phyloP scores from a whole-genome alignment of 768 basidiomycete species.

The Hysterangium stoloniferum region DNA sequence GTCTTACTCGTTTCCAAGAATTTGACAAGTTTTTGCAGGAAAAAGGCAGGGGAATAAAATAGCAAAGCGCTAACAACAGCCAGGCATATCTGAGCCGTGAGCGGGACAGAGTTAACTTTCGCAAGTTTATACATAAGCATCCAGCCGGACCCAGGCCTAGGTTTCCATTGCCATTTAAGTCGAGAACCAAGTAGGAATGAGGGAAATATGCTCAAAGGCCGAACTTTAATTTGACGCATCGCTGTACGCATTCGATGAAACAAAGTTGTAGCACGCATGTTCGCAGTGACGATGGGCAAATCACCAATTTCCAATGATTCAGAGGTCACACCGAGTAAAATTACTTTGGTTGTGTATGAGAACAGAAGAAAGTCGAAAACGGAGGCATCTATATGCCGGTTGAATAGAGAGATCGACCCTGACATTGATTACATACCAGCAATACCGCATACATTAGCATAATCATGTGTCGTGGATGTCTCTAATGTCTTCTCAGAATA shows the following conservation, averaged over 20 bases:
- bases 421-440: conserved; percentile 29
- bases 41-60: conserved; percentile 58
- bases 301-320: conserved; percentile 80
- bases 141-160: conserved; percentile 57
- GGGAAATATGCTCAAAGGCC: neutral
- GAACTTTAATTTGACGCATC: conserved; percentile 41
- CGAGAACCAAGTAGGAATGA: neutral
- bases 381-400: conserved; percentile 37
- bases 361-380: conserved; percentile 65
- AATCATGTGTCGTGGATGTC: conserved; percentile 50
- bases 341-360: conserved; percentile 80
- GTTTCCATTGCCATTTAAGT: conserved; percentile 48
- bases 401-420: neutral
- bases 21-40: conserved; percentile 49
- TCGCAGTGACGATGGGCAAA: conserved; percentile 68
- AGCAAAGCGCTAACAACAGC: conserved; percentile 51
- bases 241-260: conserved; percentile 58
- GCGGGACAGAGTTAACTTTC: conserved; percentile 40
- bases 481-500: conserved; percentile 66
- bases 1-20: conserved; percentile 60
- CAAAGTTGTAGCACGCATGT: conserved; percentile 57
- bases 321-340: conserved; percentile 71
- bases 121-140: conserved; percentile 53
- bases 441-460: conserved; percentile 68
- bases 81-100: conserved; percentile 39